A percentile compares a stretch with the other conserved stretches of the same genome.
phyloP scores from a whole-genome alignment of 148 eudicot genomes.

The Arctostaphylos glauca region DNA sequence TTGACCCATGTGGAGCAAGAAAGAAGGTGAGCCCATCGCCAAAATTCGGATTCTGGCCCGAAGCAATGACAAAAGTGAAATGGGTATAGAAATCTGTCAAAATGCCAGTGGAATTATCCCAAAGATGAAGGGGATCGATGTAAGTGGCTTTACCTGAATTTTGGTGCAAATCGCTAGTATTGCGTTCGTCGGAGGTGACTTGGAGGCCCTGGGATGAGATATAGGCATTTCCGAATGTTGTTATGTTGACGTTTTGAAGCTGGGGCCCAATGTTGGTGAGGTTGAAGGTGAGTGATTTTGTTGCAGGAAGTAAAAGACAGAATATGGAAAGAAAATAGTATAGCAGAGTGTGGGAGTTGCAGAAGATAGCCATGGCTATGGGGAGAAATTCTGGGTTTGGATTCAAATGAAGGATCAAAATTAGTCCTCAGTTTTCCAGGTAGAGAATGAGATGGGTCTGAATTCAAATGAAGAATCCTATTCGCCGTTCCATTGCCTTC shows the following conservation, averaged over 20 bases:
- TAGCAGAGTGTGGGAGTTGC: neutral
- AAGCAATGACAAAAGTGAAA: constrained; percentile 18
- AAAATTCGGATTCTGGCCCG: neutral
- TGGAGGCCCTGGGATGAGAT: constrained; percentile 17
- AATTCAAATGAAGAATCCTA: too few relatives aligned
- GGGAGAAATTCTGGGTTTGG: too few relatives aligned
- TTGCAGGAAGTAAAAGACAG: neutral
- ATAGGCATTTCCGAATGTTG: neutral
- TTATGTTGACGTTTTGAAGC: neutral
- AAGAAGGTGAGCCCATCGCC: constrained; percentile 18
- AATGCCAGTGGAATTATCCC: constrained; percentile 14
- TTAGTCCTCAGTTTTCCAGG: too few relatives aligned
- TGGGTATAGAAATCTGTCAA: constrained; percentile 9
- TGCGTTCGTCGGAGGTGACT: constrained; percentile 16
- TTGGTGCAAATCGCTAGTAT: neutral
- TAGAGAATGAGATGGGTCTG: too few relatives aligned
- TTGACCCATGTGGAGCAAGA: neutral
- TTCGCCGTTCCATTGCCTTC: too few relatives aligned
- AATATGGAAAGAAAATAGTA: neutral
- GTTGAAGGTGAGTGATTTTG: constrained; percentile 5
- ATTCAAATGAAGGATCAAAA: too few relatives aligned
- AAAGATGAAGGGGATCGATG: constrained; percentile 12
- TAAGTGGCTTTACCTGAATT: constrained; percentile 15
- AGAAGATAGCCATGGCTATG: neutral
- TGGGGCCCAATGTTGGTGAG: neutral